phyloP scores from a whole-genome alignment of 2,329 filamentous ascomycete species.

The Falciphora oryzae region DNA sequence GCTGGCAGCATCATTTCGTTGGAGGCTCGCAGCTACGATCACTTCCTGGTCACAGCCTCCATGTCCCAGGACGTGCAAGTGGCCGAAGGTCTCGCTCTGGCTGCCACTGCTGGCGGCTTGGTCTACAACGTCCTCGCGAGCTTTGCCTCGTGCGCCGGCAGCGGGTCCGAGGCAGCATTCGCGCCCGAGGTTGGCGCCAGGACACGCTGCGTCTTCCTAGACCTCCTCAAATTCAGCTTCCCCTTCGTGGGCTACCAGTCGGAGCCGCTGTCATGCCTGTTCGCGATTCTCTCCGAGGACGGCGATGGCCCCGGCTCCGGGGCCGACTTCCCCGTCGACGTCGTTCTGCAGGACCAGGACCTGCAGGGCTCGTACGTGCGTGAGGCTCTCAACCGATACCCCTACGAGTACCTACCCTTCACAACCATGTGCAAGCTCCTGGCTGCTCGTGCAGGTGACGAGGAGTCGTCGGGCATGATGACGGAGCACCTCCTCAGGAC shows the following conservation, averaged over 20 bases:
- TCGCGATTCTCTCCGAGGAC: constrained; percentile 57
- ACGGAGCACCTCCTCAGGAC: constrained; percentile 62
- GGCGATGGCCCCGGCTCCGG: constrained; percentile 17
- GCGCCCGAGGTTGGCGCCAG: constrained; percentile 53
- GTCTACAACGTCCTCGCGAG: constrained; percentile 49
- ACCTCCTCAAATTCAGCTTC: constrained; percentile 63
- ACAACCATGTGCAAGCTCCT: constrained; percentile 65
- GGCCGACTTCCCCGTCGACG: neutral
- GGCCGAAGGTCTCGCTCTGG: constrained; percentile 43
- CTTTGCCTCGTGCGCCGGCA: constrained; percentile 44
- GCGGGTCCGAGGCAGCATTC: constrained; percentile 40
- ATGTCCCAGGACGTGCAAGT: constrained; percentile 46
- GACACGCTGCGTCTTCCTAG: constrained; percentile 59
- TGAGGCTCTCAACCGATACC: constrained; percentile 71
- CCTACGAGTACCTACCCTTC: constrained; percentile 78
- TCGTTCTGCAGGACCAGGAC: constrained; percentile 46
- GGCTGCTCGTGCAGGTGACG: constrained; percentile 39
- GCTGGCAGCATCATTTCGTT: constrained; percentile 58
- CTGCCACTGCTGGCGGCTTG: constrained; percentile 42
- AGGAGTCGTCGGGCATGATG: constrained; percentile 39
- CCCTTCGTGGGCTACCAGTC: constrained; percentile 65
- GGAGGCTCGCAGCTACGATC: constrained; percentile 53
- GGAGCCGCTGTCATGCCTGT: constrained; percentile 61
- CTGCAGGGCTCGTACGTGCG: constrained; percentile 57
- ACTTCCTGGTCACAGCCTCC: constrained; percentile 46